These are phyloP conservation scores for Limnomonas spitsbergensis DNA, from an alignment of 139 green algal species.

Conservation along the genomic window DNA sequence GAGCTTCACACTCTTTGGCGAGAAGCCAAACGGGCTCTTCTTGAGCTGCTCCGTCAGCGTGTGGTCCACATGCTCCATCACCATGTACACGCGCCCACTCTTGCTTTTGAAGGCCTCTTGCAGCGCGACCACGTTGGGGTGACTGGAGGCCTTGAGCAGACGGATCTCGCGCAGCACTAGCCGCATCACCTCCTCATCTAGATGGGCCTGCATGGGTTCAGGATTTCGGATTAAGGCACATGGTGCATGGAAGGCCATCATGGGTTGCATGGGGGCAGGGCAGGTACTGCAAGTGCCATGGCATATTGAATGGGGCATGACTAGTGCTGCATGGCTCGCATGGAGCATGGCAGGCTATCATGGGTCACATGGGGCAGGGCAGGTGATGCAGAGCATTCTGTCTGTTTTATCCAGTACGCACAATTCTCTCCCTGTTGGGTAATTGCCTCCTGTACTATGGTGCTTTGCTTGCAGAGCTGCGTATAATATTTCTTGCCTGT, in stretches of 20 bases:
- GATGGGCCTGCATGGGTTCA: constrained; percentile 22
- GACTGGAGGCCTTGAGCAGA: constrained; percentile 26
- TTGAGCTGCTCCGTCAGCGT: constrained; percentile 28
- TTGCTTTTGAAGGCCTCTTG: constrained; percentile 35
- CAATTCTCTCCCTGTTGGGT: too few species aligned
- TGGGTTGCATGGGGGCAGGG: not conserved
- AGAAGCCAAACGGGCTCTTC: constrained; percentile 13
- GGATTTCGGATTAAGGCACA: not conserved
- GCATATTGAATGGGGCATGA: too few species aligned
- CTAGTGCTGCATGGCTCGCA: too few species aligned
- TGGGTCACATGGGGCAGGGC: too few species aligned
- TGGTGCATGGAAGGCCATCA: not conserved
- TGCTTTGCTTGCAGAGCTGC: too few species aligned
- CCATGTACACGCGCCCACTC: constrained; percentile 44
- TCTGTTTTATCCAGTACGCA: too few species aligned
- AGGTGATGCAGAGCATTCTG: too few species aligned
- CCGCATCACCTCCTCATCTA: constrained; percentile 34
- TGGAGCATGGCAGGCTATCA: too few species aligned
- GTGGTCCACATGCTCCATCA: constrained; percentile 32
- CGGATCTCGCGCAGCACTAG: constrained; percentile 34
- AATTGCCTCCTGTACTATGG: too few species aligned
- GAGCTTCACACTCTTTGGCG: constrained; percentile 18
- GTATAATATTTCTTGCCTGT: too few species aligned
- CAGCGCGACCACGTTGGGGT: constrained; percentile 37
- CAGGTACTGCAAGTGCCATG: too few species aligned